A percentile compares a stretch with the other conserved stretches of the same genome.
phyloP scores from a whole-genome alignment of 768 basidiomycete genomes.

The Mycena alexandri region DNA sequence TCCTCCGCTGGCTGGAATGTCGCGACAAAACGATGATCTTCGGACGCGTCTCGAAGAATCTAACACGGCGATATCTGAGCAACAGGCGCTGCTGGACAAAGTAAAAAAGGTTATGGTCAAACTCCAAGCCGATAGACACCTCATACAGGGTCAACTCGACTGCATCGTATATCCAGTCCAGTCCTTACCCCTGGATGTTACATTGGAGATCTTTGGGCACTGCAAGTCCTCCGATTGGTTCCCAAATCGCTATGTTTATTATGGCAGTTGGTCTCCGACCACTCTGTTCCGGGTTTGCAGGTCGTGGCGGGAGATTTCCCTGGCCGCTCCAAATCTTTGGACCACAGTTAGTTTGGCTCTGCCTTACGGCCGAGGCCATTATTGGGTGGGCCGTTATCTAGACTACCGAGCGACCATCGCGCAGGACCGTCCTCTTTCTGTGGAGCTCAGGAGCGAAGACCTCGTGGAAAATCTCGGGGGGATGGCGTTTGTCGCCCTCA shows the following conservation, averaged over 20 bases:
- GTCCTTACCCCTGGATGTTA: slow-evolving; percentile 6
- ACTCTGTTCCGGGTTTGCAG: neutral
- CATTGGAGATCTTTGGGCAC: neutral
- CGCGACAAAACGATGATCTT: neutral
- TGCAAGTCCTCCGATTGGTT: neutral
- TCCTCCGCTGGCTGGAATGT: neutral
- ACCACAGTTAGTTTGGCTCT: too few species aligned
- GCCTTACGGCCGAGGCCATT: too few species aligned
- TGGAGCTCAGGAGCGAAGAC: neutral
- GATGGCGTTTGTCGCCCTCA: neutral
- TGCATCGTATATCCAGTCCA: slow-evolving; percentile 1
- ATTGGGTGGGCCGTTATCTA: too few species aligned
- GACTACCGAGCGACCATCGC: neutral
- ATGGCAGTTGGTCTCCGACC: slow-evolving; percentile 14
- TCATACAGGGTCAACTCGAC: slow-evolving; percentile 3
- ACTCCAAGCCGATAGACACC: neutral
- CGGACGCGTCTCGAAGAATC: slow-evolving; percentile 12
- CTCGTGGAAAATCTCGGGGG: neutral
- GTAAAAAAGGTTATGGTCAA: neutral
- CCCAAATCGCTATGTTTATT: too few species aligned
- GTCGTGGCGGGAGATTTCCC: slow-evolving; percentile 17
- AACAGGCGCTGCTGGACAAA: neutral
- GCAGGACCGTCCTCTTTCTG: neutral
- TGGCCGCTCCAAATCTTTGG: slow-evolving; percentile 11
- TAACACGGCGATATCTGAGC: neutral